Percentiles rank a stretch among this genome's conserved stretches.
Conservation (phyloP, 225 moss, liverwort and hornwort genomes). For the Takakia lepidozioides region DNA sequence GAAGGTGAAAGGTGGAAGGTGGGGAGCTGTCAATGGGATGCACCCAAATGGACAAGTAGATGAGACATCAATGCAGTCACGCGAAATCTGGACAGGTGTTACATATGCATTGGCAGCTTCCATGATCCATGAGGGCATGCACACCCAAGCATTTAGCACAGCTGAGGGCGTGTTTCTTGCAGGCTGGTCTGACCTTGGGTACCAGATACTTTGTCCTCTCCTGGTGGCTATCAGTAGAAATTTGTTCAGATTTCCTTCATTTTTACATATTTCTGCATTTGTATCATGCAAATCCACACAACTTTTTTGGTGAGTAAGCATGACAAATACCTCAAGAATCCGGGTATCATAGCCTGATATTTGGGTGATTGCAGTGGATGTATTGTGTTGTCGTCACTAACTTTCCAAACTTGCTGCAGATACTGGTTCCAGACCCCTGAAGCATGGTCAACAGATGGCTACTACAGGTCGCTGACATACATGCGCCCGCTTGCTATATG, state of each 20-base stretch:
- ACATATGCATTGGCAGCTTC: constrained; percentile 48
- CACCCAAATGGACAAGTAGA: constrained; percentile 42
- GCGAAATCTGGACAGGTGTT: constrained; percentile 56
- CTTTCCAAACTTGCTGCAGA: constrained; percentile 17
- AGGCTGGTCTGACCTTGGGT: constrained; percentile 50
- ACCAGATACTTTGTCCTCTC: not conserved
- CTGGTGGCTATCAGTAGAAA: too few species aligned
- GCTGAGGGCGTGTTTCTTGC: constrained; percentile 43
- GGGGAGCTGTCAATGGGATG: constrained; percentile 57
- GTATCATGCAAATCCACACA: too few species aligned
- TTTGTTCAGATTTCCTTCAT: too few species aligned
- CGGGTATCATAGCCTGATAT: too few species aligned
- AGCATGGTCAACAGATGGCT: constrained; percentile 37
- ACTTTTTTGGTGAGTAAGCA: too few species aligned
- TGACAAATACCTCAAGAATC: too few species aligned
- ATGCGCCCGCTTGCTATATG: constrained; percentile 53
- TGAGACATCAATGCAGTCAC: constrained; percentile 51
- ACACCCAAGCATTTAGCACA: constrained; percentile 40
- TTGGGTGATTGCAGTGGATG: too few species aligned
- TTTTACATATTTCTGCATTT: too few species aligned
- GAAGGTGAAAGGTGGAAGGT: constrained; percentile 39
- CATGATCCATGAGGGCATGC: constrained; percentile 60
- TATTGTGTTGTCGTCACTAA: too few species aligned
- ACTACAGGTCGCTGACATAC: constrained; percentile 41
- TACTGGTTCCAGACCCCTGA: constrained; percentile 61